phyloP scores from a whole-genome alignment of 441 rosid species.

The Erodium trifolium region DNA sequence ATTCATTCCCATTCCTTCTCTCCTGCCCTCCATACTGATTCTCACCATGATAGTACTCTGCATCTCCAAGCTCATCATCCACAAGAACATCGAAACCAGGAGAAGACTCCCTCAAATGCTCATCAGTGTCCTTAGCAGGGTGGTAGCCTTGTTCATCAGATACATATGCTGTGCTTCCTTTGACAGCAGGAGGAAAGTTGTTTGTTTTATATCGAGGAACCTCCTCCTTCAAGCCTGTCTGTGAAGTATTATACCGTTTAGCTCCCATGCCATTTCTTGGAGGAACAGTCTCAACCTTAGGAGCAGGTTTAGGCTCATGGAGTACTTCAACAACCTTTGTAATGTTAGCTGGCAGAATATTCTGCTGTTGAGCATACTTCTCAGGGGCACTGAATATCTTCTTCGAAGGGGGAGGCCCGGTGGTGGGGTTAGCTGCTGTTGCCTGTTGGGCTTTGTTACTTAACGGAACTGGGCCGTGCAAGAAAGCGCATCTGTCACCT shows the following conservation, averaged over 20 bases:
- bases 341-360: constrained; percentile 23
- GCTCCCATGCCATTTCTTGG: constrained; percentile 22
- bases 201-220: constrained; percentile 33
- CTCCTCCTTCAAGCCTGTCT: constrained; percentile 31
- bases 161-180: constrained; percentile 25
- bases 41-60: constrained; percentile 62
- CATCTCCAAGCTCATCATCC: constrained; percentile 59
- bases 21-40: constrained; percentile 63
- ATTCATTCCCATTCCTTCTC: constrained; percentile 52
- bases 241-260: constrained; percentile 27
- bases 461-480: constrained; percentile 47
- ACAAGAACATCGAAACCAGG: constrained; percentile 98
- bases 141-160: too few species aligned
- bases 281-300: constrained; percentile 27
- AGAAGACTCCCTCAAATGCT: constrained; percentile 68
- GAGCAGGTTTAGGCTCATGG: constrained; percentile 28
- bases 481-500: constrained; percentile 81
- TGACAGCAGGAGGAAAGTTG: constrained; percentile 27
- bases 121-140: constrained; percentile 51
- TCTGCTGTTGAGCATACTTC: constrained; percentile 27
- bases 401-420: constrained; percentile 33
- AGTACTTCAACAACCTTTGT: constrained; percentile 28
- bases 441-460: constrained; percentile 35
- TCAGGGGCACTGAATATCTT: constrained; percentile 27
- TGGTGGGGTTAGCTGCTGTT: constrained; percentile 21